Conservation (phyloP, 2,329 filamentous ascomycete genomes). For the Exophiala phaeomuriformis region DNA sequence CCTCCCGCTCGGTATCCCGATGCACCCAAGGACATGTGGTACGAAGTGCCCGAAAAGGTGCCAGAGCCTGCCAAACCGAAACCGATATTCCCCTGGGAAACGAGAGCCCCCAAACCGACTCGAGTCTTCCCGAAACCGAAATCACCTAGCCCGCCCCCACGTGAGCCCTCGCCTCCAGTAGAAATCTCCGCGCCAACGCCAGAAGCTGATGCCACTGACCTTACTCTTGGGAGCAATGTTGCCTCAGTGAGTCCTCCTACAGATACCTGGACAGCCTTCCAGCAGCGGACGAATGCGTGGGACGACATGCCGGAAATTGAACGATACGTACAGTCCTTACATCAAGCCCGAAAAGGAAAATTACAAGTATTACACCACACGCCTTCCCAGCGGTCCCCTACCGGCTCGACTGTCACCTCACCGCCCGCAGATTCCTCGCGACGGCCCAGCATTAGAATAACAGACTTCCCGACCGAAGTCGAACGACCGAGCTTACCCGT, state of each 20-base stretch:
- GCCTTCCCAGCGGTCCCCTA: constrained; percentile 20
- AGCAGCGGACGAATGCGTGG: constrained; percentile 76
- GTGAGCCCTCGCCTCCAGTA: constrained; percentile 5
- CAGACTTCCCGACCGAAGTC: constrained; percentile 75
- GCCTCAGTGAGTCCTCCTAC: constrained; percentile 5
- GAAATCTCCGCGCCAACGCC: constrained; percentile 5
- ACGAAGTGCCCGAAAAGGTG: constrained; percentile 59
- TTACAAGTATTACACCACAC: constrained; percentile 36
- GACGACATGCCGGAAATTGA: constrained; percentile 85
- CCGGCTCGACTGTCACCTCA: constrained; percentile 13
- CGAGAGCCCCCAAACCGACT: constrained; percentile 53
- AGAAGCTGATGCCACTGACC: constrained; percentile 14
- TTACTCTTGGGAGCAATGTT: constrained; percentile 5
- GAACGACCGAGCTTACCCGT: constrained; percentile 86
- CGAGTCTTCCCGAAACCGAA: constrained; percentile 39
- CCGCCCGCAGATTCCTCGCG: constrained; percentile 30
- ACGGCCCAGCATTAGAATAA: constrained; percentile 59
- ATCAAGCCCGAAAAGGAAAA: constrained; percentile 50
- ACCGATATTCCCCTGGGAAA: constrained; percentile 88
- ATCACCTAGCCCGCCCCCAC: constrained; percentile 22
- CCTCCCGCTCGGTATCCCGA: constrained; percentile 71
- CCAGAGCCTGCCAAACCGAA: constrained; percentile 53
- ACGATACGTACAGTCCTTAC: constrained; percentile 71
- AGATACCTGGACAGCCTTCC: constrained; percentile 54
- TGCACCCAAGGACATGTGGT: constrained; percentile 82